phyloP scores from a whole-genome alignment of 106 monocot genomes.

The Amphibolis antarctica region DNA sequence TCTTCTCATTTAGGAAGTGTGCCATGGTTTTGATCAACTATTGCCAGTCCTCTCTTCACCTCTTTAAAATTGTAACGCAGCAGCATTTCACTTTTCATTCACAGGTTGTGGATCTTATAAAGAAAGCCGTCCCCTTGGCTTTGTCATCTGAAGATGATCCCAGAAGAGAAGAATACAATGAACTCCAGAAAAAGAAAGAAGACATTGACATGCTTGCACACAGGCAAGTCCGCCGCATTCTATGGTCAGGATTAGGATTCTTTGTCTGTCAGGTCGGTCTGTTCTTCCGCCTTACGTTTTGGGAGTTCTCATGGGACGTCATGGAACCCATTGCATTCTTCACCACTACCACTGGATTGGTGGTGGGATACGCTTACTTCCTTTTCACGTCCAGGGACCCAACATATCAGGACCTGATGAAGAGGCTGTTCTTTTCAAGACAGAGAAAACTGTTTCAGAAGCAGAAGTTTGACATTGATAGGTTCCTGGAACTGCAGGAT shows the following conservation, averaged over 20 bases:
- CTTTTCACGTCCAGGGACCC: conserved; percentile 85
- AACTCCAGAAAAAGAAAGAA: conserved; percentile 57
- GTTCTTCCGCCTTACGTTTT: conserved; percentile 90
- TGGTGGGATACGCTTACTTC: conserved; percentile 78
- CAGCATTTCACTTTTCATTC: background rate
- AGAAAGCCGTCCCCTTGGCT: conserved; percentile 63
- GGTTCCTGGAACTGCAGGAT: conserved; percentile 58
- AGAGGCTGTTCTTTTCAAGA: conserved; percentile 62
- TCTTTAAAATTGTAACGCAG: background rate
- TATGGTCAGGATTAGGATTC: conserved; percentile 77
- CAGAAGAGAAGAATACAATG: conserved; percentile 63
- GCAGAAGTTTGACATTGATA: conserved; percentile 46
- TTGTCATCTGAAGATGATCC: conserved; percentile 66
- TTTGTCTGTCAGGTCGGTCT: conserved; percentile 56
- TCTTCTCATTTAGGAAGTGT: too few relatives aligned
- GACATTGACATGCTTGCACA: conserved; percentile 79
- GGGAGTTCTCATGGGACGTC: conserved; percentile 99
- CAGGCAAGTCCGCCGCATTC: conserved; percentile 59
- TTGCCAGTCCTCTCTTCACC: background rate
- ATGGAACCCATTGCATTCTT: conserved; percentile 96
- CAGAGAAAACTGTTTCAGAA: conserved; percentile 58
- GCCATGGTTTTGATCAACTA: too few relatives aligned
- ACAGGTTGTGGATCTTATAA: conserved; percentile 80
- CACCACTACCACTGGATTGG: conserved; percentile 56
- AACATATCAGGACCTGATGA: conserved; percentile 79